Base-by-base conservation (phyloP, 129 eudicot genomes). In the Helianthus tuberosus region DNA sequence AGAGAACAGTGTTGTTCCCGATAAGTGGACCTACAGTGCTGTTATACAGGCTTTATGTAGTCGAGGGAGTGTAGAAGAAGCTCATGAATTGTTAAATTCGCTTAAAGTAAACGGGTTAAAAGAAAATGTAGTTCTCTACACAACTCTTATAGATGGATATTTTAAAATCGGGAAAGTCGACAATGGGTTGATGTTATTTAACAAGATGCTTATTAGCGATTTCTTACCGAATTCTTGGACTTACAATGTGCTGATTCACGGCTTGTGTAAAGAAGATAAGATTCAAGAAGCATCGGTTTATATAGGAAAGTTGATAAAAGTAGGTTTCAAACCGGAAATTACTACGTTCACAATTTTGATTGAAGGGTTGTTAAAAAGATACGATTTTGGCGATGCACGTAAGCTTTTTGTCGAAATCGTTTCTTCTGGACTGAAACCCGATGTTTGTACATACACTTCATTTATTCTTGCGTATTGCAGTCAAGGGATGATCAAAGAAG, bases 121-220 rank as follows among this genome's bases (percentile, higher is more conserved):
- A 73, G 84, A 79, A 62, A 88, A 84, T 79, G 87, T 64, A 73
- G 95, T 87, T 17, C 73, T 81, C 46, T 93, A 79, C 75, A 84
- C 90, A 5, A 78, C 90, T 74, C 78, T 93, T 75, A 79, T 93
- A 76, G 87, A 84, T 47, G 98, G 98, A 41, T 89, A 80, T 84
- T 84, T 90, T 79, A 86, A 84, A 72, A 79, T 64, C 0, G 85
- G 72, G 27, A 84, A 81, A 68, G 53, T 75, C 3, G 84, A 86
- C 23, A n/a, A 12, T 78, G 95, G 96, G 52, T 13, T 71, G 64
- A 35, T 36, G 55, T 69, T 93, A 79, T 87, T 89, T 52, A 81
- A 75, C 25, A 70, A 80, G 58, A 93, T 93, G 98, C 68, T 80
- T 73, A 23, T 54, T 6, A 83, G 69, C 5, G 76, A 75, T 38